These are phyloP conservation scores for Oryza glumipatula DNA, from an alignment of 176 grass and related monocot species.

Conservation along the genomic window DNA sequence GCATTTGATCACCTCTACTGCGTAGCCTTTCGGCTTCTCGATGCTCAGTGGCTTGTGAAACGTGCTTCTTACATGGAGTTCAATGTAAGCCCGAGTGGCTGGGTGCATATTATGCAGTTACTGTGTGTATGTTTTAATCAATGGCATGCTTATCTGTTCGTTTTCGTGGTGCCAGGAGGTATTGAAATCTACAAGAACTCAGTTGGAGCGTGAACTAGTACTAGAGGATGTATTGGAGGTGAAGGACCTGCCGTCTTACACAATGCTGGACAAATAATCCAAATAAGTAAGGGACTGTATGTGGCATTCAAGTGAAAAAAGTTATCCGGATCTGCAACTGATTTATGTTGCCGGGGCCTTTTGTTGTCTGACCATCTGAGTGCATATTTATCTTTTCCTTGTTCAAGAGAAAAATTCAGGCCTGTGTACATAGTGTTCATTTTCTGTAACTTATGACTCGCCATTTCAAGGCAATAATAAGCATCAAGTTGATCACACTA, in stretches of 20 bases:
- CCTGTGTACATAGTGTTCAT: neutral
- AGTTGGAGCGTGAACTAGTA: constrained; percentile 77
- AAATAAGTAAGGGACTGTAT: constrained; percentile 11
- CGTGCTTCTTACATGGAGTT: constrained; percentile 98
- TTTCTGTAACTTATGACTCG: neutral
- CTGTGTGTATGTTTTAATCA: neutral
- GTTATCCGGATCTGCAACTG: neutral
- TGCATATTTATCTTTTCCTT: neutral
- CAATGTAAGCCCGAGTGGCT: constrained; percentile 54
- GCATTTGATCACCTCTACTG: constrained; percentile 93
- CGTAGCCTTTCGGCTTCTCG: constrained; percentile 83
- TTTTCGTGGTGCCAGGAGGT: constrained; percentile 66
- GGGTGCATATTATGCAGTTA: neutral
- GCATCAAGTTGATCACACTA: neutral
- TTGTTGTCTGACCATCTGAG: constrained; percentile 16
- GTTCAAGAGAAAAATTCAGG: constrained; percentile 6
- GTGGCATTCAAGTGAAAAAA: too few species aligned
- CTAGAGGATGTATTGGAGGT: constrained; percentile 69
- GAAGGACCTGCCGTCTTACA: constrained; percentile 84
- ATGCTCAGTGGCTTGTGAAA: constrained; percentile 91
- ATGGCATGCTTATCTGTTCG: constrained; percentile 3
- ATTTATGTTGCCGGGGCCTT: neutral
- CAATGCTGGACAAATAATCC: constrained; percentile 62
- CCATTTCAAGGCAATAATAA: constrained; percentile 25
- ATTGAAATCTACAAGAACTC: constrained; percentile 82